A percentile compares a stretch with the other conserved stretches of the same genome.
These are phyloP conservation scores for Chenopodium formosanum DNA, from an alignment of 148 eudicot genomes.

Conservation along the genomic window DNA sequence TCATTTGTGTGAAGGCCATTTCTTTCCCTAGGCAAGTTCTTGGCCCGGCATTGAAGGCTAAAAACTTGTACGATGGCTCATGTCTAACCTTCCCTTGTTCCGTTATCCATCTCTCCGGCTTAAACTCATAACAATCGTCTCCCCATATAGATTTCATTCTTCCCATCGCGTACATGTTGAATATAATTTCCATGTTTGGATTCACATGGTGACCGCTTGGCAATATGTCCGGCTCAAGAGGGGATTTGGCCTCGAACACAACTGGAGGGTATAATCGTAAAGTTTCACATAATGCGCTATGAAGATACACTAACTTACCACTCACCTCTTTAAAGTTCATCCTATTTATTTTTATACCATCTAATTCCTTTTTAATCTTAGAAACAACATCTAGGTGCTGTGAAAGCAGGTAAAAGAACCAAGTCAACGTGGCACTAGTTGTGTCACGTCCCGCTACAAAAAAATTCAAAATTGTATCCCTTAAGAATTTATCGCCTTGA, in stretches of 20 bases:
- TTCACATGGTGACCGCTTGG: constrained; percentile 50
- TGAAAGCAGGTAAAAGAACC: constrained; percentile 47
- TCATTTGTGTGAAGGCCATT: constrained; percentile 42
- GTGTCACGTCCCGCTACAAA: constrained; percentile 46
- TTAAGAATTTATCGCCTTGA: constrained; percentile 17
- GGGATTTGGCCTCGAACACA: constrained; percentile 37
- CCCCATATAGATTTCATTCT: constrained; percentile 50
- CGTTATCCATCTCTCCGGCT: constrained; percentile 47
- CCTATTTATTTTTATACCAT: background rate
- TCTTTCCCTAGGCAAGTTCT: constrained; percentile 51
- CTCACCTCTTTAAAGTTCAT: constrained; percentile 27
- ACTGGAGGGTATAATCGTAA: constrained; percentile 55
- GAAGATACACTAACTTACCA: constrained; percentile 42
- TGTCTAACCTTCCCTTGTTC: constrained; percentile 34
- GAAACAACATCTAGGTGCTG: constrained; percentile 24
- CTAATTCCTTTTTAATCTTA: constrained; percentile 36
- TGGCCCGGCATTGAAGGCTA: constrained; percentile 51
- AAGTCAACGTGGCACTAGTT: constrained; percentile 38
- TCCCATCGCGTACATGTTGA: constrained; percentile 44
- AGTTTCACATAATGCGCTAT: constrained; percentile 46
- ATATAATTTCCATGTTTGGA: constrained; percentile 33
- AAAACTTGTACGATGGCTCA: constrained; percentile 49
- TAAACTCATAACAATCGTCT: constrained; percentile 39
- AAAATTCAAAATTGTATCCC: constrained; percentile 26
- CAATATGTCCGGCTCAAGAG: constrained; percentile 29